Evolutionary conservation across 305 asterid genomes (phyloP).

Genomic region (Salvia sclarea): DNA sequence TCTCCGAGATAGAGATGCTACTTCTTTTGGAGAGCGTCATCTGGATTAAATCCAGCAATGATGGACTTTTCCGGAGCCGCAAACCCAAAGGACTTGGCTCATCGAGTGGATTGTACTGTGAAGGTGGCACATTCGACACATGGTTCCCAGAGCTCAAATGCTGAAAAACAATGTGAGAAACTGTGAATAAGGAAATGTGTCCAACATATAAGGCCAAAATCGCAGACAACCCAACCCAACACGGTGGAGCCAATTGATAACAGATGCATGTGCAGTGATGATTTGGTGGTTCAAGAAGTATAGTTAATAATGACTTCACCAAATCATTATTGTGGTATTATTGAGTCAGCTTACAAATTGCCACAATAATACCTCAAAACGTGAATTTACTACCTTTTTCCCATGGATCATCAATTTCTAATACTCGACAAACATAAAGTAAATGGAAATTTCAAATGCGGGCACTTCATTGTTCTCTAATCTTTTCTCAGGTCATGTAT

Average conservation of each 20-base stretch:
- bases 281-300: no score
- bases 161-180: conserved; percentile 15
- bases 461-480: conserved; percentile 9
- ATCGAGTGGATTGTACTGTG: conserved; percentile 67
- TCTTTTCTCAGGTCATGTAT: background rate
- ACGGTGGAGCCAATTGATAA: background rate
- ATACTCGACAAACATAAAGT: background rate
- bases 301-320: no score
- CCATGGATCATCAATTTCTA: conserved; percentile 2
- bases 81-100: conserved; percentile 92
- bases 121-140: conserved; percentile 40
- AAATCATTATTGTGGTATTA: no score
- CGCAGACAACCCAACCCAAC: background rate
- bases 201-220: background rate
- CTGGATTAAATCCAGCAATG: conserved; percentile 73
- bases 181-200: background rate
- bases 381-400: background rate
- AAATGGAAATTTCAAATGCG: background rate
- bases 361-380: conserved; percentile 14
- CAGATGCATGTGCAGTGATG: background rate
- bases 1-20: conserved; percentile 27
- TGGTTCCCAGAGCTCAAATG: conserved; percentile 43
- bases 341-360: background rate
- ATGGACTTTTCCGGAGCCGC: conserved; percentile 69
- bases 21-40: conserved; percentile 58